Percentiles rank a stretch among this genome's conserved stretches.
These are phyloP conservation scores for Giardia duodenalis DNA, from an alignment of 208 protist species.

Conservation along the genomic window DNA sequence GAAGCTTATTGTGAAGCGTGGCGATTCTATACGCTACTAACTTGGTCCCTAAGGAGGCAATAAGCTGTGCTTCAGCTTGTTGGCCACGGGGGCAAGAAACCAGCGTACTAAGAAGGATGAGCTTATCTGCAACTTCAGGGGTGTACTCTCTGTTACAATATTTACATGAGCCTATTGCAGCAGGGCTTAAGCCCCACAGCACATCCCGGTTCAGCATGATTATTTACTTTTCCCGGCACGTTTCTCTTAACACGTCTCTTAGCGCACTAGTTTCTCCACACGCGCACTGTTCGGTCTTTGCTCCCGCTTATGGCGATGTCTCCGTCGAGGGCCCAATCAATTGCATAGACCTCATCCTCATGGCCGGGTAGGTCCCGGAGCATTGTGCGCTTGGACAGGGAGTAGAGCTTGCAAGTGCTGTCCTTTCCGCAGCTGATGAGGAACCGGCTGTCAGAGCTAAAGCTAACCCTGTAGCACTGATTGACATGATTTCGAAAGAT, in stretches of 20 bases:
- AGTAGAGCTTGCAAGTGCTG: constrained; percentile 83
- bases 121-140: no score
- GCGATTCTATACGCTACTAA: no score
- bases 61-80: no score
- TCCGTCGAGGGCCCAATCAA: constrained; percentile 90
- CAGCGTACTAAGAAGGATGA: no score
- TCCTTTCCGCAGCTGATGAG: constrained; percentile 78
- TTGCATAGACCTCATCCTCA: constrained; percentile 75
- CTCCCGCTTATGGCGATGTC: constrained; percentile 73
- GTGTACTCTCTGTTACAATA: no score
- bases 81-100: no score
- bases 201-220: no score
- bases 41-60: no score
- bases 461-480: constrained; percentile 80
- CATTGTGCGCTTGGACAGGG: constrained; percentile 66
- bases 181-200: no score
- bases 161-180: no score
- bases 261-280: constrained; percentile 44
- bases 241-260: neutral
- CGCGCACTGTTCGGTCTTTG: constrained; percentile 68
- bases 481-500: constrained; percentile 45
- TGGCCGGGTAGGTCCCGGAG: constrained; percentile 82
- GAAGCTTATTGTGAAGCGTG: no score
- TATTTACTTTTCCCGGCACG: no score
- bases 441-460: constrained; percentile 75